Percentiles rank a stretch among this genome's conserved stretches.
Conservation (phyloP, 306 rosid genomes). For the Cucumis hystrix region DNA sequence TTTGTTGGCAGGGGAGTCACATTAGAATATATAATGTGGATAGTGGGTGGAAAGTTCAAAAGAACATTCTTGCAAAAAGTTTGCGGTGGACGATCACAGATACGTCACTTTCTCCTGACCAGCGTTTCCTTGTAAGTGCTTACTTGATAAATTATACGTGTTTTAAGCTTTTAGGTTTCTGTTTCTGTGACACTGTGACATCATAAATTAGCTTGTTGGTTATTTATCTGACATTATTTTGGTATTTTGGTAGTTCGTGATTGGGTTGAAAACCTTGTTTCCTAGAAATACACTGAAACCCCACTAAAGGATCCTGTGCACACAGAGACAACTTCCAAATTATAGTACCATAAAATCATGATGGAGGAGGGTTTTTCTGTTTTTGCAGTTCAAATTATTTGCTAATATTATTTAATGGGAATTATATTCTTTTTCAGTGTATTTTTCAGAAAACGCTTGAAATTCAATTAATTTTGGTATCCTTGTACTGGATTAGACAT, state of each 20-base stretch:
- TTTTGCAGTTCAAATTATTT: background rate
- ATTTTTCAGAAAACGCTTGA: background rate
- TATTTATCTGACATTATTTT: background rate
- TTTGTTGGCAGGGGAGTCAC: conserved; percentile 56
- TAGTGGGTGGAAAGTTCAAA: conserved; percentile 66
- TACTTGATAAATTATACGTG: background rate
- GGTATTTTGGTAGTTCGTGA: background rate
- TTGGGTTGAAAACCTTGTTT: background rate
- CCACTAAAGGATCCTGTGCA: background rate
- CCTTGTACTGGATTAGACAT: background rate
- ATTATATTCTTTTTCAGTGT: background rate
- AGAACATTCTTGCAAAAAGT: conserved; percentile 64
- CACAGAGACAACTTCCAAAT: too few relatives aligned
- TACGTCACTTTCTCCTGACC: conserved; percentile 82
- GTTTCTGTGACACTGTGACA: background rate
- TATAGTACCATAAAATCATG: background rate
- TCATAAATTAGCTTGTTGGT: background rate
- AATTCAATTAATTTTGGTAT: background rate
- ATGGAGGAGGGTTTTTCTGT: background rate
- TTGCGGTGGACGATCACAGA: conserved; percentile 91
- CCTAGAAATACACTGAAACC: background rate
- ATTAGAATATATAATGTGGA: conserved; percentile 76
- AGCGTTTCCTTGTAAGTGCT: conserved; percentile 56
- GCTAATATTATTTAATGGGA: background rate
- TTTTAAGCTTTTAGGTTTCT: background rate